These are phyloP conservation scores for Metschnikowia corniflorae DNA, from an alignment of 805 yeast species.

Conservation along the genomic window DNA sequence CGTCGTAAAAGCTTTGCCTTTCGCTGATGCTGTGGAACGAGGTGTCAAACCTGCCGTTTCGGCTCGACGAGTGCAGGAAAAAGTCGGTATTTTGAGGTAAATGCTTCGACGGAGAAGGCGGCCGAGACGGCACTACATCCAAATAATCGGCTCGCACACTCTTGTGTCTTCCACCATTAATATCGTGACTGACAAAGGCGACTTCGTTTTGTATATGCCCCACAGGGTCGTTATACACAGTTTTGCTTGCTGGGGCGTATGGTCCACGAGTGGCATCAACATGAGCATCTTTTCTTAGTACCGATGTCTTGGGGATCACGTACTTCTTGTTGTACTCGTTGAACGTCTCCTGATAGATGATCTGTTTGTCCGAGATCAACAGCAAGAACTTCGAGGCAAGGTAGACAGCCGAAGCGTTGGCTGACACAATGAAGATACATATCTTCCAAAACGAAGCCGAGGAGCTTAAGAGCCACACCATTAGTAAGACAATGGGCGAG, in stretches of 20 bases:
- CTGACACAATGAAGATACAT: slow-evolving; percentile 28
- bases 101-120: slow-evolving; percentile 14
- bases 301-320: slow-evolving; percentile 54
- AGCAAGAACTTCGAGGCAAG: slow-evolving; percentile 43
- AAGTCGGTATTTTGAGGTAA: slow-evolving; percentile 2
- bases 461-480: slow-evolving; percentile 29
- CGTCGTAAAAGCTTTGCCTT: slow-evolving; percentile 11
- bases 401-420: slow-evolving; percentile 34
- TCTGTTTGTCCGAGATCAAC: slow-evolving; percentile 54
- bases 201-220: slow-evolving; percentile 25
- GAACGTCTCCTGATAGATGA: slow-evolving; percentile 56
- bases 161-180: slow-evolving; percentile 29
- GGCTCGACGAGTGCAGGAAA: slow-evolving; percentile 3
- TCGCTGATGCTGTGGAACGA: no score
- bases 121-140: slow-evolving; percentile 7
- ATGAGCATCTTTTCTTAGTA: slow-evolving; percentile 53
- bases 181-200: slow-evolving; percentile 52
- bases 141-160: slow-evolving; percentile 16
- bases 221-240: slow-evolving; percentile 19
- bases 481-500: slow-evolving; percentile 53
- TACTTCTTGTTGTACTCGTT: slow-evolving; percentile 62
- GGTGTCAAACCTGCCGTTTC: slow-evolving; percentile 3
- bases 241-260: slow-evolving; percentile 24
- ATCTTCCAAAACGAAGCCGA: slow-evolving; percentile 30
- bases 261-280: slow-evolving; percentile 53